These are phyloP conservation scores for Ligustrum vulgare DNA, from an alignment of 257 asterid species.

Conservation along the genomic window DNA sequence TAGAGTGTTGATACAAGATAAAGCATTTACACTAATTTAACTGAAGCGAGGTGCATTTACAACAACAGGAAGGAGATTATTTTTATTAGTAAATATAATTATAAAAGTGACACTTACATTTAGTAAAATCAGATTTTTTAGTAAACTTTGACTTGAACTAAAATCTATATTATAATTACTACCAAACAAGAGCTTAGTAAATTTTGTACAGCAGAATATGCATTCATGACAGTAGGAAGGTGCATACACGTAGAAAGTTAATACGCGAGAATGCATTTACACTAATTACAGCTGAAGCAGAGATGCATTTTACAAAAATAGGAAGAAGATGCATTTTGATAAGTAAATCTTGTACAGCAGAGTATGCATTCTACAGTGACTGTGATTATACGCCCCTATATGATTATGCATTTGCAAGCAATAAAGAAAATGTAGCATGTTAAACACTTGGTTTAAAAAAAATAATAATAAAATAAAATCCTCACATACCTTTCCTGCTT, in stretches of 20 bases:
- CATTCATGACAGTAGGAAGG: too few relatives aligned
- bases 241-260: neutral
- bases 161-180: too few relatives aligned
- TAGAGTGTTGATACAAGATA: neutral
- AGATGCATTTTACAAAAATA: neutral
- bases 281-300: neutral
- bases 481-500: slow-evolving; percentile 85
- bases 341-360: neutral
- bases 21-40: neutral
- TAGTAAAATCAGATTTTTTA: too few relatives aligned
- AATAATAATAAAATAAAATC: too few relatives aligned
- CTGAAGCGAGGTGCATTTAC: neutral
- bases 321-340: neutral
- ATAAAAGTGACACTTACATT: too few relatives aligned
- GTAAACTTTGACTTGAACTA: too few relatives aligned
- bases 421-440: neutral
- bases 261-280: neutral
- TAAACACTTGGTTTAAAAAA: neutral
- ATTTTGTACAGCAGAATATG: too few relatives aligned
- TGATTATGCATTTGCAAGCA: neutral
- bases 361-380: neutral
- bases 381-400: neutral
- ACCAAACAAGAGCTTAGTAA: too few relatives aligned
- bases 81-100: neutral
- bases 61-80: neutral